Evolutionary conservation across 768 basidiomycete genomes (phyloP).

Genomic region (Cyclocybe aegerita): DNA sequence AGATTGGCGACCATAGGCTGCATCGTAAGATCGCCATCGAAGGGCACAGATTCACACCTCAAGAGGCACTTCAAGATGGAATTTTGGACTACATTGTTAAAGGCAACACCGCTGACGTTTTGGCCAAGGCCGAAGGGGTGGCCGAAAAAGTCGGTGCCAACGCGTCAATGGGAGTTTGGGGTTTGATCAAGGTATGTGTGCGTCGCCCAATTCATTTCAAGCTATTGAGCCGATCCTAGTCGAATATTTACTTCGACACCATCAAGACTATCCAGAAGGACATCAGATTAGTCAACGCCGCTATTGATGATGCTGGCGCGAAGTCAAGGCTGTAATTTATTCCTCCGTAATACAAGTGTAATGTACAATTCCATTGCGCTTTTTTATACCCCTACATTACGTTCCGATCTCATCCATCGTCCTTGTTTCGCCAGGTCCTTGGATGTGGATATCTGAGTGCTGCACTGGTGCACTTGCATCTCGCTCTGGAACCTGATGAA

Average conservation of each 20-base stretch:
- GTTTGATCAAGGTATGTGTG: conserved; percentile 60
- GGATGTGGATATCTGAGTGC: no score
- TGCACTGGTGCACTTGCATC: no score
- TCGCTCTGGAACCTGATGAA: no score
- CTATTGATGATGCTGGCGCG: conserved; percentile 50
- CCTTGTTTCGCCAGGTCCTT: not conserved
- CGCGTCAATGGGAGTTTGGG: conserved; percentile 66
- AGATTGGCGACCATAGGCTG: conserved; percentile 56
- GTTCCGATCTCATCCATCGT: not conserved
- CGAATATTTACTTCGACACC: conserved; percentile 55
- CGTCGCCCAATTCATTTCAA: not conserved
- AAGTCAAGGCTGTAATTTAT: conserved; percentile 41
- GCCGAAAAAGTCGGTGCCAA: conserved; percentile 51
- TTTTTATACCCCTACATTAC: not conserved
- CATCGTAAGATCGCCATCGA: conserved; percentile 77
- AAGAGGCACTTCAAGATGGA: conserved; percentile 64
- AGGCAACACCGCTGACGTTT: conserved; percentile 56
- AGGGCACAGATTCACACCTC: conserved; percentile 74
- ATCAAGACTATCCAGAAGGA: conserved; percentile 43
- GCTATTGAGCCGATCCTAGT: conserved; percentile 28
- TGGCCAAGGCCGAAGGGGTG: conserved; percentile 63
- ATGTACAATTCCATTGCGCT: not conserved
- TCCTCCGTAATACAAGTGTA: not conserved
- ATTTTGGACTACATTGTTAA: conserved; percentile 70
- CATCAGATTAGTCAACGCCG: conserved; percentile 29